These are phyloP conservation scores for Phialophora tarda DNA, from an alignment of 2,329 filamentous ascomycete species.

Conservation along the genomic window DNA sequence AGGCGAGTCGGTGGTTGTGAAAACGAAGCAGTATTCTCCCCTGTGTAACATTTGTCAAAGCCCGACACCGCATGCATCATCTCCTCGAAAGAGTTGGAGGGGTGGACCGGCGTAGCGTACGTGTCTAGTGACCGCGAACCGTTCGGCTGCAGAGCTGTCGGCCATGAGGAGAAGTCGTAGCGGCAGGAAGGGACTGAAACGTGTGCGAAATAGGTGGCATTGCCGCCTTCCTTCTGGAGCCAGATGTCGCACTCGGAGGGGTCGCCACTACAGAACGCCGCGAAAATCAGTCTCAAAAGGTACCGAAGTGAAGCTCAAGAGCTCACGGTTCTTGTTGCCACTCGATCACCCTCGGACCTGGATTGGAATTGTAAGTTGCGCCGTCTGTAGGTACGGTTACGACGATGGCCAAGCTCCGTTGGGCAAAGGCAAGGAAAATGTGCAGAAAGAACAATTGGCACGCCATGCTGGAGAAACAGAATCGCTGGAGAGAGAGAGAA, in stretches of 20 bases:
- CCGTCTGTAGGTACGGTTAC: constrained; percentile 5
- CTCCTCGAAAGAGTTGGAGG: background rate
- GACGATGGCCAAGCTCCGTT: background rate
- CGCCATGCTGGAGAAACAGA: background rate
- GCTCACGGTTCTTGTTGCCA: constrained; percentile 12
- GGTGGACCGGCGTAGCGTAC: constrained; percentile 1
- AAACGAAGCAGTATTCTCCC: constrained; percentile 11
- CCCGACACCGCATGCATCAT: background rate
- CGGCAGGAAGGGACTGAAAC: constrained; percentile 5
- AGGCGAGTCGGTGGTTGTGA: background rate
- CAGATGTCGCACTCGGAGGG: constrained; percentile 15
- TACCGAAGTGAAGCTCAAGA: too few species aligned
- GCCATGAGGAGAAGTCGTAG: constrained; percentile 9
- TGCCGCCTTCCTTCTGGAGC: constrained; percentile 12
- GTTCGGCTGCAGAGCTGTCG: background rate
- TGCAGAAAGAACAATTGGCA: background rate
- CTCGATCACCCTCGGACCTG: background rate
- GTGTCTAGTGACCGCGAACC: background rate
- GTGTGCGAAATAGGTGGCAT: constrained; percentile 5
- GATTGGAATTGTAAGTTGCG: background rate
- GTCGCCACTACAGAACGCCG: background rate
- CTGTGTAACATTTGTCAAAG: background rate
- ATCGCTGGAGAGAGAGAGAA: background rate
- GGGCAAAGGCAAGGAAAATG: background rate
- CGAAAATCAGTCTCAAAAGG: background rate